Evolutionary conservation across 306 rosid genomes (phyloP).

Genomic region (Fragaria iinumae): DNA sequence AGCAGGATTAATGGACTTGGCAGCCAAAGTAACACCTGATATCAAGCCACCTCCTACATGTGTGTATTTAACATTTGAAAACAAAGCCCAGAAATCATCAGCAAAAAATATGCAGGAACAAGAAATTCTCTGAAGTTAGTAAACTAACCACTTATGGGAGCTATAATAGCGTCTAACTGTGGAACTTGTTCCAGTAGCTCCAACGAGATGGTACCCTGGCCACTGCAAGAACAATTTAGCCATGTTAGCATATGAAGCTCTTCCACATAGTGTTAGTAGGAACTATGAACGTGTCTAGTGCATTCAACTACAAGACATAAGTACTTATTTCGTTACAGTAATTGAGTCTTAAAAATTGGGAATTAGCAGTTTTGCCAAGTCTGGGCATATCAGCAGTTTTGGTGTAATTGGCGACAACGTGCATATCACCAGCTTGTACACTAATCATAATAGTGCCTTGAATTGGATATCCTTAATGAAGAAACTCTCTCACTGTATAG

Average conservation of each 20-base stretch:
- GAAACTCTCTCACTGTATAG: not conserved
- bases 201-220: conserved; percentile 85
- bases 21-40: conserved; percentile 92
- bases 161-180: conserved; percentile 64
- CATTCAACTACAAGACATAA: conserved; percentile 16
- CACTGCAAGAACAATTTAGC: conserved; percentile 56
- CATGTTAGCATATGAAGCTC: not conserved
- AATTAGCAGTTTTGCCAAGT: not conserved
- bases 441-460: not conserved
- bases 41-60: conserved; percentile 82
- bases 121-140: conserved; percentile 5
- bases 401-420: not conserved
- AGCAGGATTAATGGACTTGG: conserved; percentile 73
- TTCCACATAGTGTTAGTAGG: not conserved
- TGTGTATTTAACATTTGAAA: conserved; percentile 16
- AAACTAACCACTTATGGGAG: conserved; percentile 86
- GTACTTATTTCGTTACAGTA: not conserved
- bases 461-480: not conserved
- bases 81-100: not conserved
- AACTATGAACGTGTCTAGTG: not conserved
- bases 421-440: conserved; percentile 4
- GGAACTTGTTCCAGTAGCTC: conserved; percentile 86
- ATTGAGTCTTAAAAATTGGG: not conserved
- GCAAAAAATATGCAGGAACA: not conserved
- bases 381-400: not conserved